Conservation (phyloP, 257 asterid species). For the Eustoma russellianum region DNA sequence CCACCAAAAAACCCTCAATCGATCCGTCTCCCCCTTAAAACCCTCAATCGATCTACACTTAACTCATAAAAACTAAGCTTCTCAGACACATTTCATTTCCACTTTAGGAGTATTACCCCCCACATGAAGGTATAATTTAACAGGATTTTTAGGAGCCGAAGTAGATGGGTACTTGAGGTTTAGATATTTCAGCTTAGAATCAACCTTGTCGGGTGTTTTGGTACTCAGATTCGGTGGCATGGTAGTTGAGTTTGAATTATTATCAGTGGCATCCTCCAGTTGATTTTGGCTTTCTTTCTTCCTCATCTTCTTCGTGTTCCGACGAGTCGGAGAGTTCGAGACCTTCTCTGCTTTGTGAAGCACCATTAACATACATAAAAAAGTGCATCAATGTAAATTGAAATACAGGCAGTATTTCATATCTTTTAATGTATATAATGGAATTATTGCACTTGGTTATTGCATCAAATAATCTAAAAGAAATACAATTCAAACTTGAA, state of each 20-base stretch:
- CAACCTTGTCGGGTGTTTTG: conserved; percentile 46
- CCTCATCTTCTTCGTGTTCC: conserved; percentile 42
- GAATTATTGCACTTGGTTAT: too few species aligned
- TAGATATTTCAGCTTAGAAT: conserved; percentile 62
- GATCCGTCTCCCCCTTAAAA: too few species aligned
- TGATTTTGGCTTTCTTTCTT: conserved; percentile 15
- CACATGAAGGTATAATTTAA: conserved; percentile 50
- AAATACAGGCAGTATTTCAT: too few species aligned
- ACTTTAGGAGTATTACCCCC: conserved; percentile 43
- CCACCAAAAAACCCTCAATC: too few species aligned
- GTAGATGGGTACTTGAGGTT: conserved; percentile 52
- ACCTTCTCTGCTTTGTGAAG: conserved; percentile 62
- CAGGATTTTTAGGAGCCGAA: conserved; percentile 38
- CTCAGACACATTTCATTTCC: conserved; percentile 63
- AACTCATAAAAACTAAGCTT: conserved; percentile 51
- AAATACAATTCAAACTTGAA: too few species aligned
- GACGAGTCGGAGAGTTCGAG: conserved; percentile 58
- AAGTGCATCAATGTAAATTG: too few species aligned
- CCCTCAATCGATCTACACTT: conserved; percentile 63
- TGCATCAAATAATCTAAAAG: too few species aligned
- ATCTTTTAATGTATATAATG: too few species aligned
- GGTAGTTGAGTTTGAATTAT: conserved; percentile 39
- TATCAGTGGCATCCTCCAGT: conserved; percentile 30
- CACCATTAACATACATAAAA: too few species aligned
- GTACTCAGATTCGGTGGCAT: conserved; percentile 46